Percentiles rank a stretch among this genome's conserved stretches.
Conservation (phyloP, 176 grass and related monocot genomes). For the Puya raimondii region DNA sequence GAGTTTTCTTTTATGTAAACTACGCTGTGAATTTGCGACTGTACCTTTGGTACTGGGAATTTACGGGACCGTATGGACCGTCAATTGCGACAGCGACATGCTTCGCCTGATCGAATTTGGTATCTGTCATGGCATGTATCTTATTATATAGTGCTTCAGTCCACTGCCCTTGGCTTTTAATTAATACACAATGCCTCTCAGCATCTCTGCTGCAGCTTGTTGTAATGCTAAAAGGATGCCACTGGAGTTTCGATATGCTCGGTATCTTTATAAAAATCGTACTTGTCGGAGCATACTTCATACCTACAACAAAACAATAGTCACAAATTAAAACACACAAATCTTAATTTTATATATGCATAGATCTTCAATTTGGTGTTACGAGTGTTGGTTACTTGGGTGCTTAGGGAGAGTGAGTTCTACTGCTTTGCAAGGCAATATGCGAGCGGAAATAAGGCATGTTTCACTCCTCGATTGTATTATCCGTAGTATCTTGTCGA, state of each 20-base stretch:
- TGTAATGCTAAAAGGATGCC: slow-evolving; percentile 46
- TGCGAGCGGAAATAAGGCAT: slow-evolving; percentile 19
- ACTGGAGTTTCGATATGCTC: slow-evolving; percentile 37
- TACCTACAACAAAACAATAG: slow-evolving; percentile 9
- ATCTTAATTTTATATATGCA: too few species aligned
- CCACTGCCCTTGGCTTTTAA: slow-evolving; percentile 41
- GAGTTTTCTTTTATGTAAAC: neutral
- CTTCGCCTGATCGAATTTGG: slow-evolving; percentile 3
- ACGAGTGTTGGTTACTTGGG: slow-evolving; percentile 1
- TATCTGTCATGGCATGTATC: slow-evolving; percentile 8
- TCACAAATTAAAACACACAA: too few species aligned
- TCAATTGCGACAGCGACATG: slow-evolving; percentile 21
- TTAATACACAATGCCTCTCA: slow-evolving; percentile 21
- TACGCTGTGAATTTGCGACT: neutral
- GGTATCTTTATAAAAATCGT: slow-evolving; percentile 34
- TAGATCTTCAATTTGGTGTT: too few species aligned
- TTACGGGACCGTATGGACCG: slow-evolving; percentile 28
- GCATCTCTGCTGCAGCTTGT: slow-evolving; percentile 28
- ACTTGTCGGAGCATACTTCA: slow-evolving; percentile 35
- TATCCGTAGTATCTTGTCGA: slow-evolving; percentile 30
- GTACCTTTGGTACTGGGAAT: slow-evolving; percentile 22
- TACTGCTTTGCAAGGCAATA: slow-evolving; percentile 36
- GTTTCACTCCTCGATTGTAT: slow-evolving; percentile 26
- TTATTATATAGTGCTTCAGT: slow-evolving; percentile 25
- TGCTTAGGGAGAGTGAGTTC: slow-evolving; percentile 38